phyloP scores from a whole-genome alignment of 352 stramenopile species.

The Pythium dissimile region DNA sequence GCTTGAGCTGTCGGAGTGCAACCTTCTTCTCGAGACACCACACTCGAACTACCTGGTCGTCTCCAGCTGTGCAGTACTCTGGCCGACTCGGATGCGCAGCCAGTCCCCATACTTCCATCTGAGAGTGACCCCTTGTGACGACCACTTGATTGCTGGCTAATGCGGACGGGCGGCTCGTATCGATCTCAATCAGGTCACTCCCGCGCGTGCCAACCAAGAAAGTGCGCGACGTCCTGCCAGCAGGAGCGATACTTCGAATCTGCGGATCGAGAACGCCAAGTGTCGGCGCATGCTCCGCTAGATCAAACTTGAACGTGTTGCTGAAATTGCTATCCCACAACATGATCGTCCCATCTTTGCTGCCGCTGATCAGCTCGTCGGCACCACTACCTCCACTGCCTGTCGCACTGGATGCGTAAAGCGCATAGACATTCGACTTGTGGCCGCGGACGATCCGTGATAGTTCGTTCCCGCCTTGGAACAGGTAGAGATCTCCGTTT shows the following conservation, averaged over 20 bases:
- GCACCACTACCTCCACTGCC: no score
- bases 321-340: slow-evolving; percentile 77
- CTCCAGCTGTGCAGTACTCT: slow-evolving; percentile 75
- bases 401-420: slow-evolving; percentile 44
- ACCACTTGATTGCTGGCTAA: slow-evolving; percentile 10
- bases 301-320: slow-evolving; percentile 34
- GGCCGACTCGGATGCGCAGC: slow-evolving; percentile 58
- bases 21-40: slow-evolving; percentile 64
- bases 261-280: slow-evolving; percentile 13
- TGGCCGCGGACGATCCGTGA: slow-evolving; percentile 55
- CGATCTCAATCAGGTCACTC: slow-evolving; percentile 87
- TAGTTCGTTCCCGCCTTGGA: slow-evolving; percentile 50
- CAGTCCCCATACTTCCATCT: slow-evolving; percentile 80
- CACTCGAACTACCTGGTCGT: slow-evolving; percentile 78
- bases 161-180: slow-evolving; percentile 28
- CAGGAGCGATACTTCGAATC: slow-evolving; percentile 49
- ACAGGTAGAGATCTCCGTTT: slow-evolving; percentile 79
- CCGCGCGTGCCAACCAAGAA: slow-evolving; percentile 84
- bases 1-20: slow-evolving; percentile 32
- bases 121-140: slow-evolving; percentile 62
- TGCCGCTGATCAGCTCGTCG: slow-evolving; percentile 72
- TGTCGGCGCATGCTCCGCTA: slow-evolving; percentile 30
- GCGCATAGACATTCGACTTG: slow-evolving; percentile 34
- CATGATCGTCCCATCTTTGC: slow-evolving; percentile 85
- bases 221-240: slow-evolving; percentile 23